These are phyloP conservation scores for Phyllachora maydis DNA, from an alignment of 2,329 filamentous ascomycete genomes.

Conservation along the genomic window DNA sequence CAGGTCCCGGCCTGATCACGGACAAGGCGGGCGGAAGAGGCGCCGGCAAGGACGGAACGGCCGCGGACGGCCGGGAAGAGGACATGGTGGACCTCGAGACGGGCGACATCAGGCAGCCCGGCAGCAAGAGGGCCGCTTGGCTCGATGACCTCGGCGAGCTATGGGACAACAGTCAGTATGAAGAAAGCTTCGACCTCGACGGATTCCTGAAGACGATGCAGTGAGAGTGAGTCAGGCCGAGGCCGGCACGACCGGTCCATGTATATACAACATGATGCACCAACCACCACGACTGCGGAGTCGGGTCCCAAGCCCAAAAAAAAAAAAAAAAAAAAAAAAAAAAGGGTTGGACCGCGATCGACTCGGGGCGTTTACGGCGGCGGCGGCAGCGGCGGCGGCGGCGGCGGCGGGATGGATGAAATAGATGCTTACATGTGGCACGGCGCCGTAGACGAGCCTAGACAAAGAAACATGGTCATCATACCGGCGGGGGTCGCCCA, in stretches of 20 bases:
- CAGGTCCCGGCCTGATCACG: constrained; percentile 42
- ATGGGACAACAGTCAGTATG: constrained; percentile 95
- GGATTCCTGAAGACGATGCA: constrained; percentile 93
- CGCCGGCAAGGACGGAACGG: constrained; percentile 22
- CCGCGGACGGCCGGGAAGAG: constrained; percentile 43
- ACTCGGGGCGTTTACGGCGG: too few relatives aligned
- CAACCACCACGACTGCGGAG: not conserved
- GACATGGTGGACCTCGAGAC: constrained; percentile 89
- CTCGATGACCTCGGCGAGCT: constrained; percentile 86
- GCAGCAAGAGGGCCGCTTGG: constrained; percentile 83
- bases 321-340: not conserved
- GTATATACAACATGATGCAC: not conserved
- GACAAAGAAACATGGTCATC: too few relatives aligned
- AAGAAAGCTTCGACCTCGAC: constrained; percentile 92
- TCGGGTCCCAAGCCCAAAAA: too few relatives aligned
- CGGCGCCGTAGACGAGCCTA: too few relatives aligned
- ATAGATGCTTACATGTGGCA: too few relatives aligned
- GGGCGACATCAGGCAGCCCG: constrained; percentile 80
- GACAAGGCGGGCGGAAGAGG: too few relatives aligned
- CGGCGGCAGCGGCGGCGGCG: too few relatives aligned
- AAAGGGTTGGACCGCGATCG: not conserved
- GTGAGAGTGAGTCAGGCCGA: constrained; percentile 7
- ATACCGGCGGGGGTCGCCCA: too few relatives aligned
- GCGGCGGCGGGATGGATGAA: too few relatives aligned
- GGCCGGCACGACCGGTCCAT: not conserved